Conservation (phyloP, 345 rosid genomes). For the Salix exigua region DNA sequence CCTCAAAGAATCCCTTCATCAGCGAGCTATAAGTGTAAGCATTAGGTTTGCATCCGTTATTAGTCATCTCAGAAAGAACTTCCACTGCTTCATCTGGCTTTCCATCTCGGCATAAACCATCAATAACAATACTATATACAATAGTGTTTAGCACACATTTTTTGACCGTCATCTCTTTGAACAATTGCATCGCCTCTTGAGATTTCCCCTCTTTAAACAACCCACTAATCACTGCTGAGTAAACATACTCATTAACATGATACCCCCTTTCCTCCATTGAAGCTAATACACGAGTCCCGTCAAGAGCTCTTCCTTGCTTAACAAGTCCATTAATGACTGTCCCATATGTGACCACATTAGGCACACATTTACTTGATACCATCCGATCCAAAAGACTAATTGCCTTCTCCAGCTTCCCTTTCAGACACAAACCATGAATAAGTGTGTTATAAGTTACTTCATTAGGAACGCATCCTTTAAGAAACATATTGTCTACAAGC, state of each 20-base stretch:
- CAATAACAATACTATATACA: slow-evolving; percentile 66
- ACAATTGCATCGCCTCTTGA: slow-evolving; percentile 58
- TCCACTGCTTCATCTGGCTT: slow-evolving; percentile 61
- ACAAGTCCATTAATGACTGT: slow-evolving; percentile 79
- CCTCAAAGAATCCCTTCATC: slow-evolving; percentile 73
- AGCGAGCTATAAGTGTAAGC: slow-evolving; percentile 81
- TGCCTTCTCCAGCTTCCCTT: slow-evolving; percentile 81
- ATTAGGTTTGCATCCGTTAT: slow-evolving; percentile 62
- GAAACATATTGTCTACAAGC: slow-evolving; percentile 88
- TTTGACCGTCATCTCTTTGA: slow-evolving; percentile 56
- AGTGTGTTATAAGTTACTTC: slow-evolving; percentile 84
- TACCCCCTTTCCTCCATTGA: slow-evolving; percentile 78
- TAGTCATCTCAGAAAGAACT: slow-evolving; percentile 52
- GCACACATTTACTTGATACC: slow-evolving; percentile 65
- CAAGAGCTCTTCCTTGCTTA: slow-evolving; percentile 59
- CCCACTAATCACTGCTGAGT: slow-evolving; percentile 71
- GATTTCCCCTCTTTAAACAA: slow-evolving; percentile 72
- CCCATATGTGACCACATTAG: slow-evolving; percentile 79
- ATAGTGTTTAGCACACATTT: slow-evolving; percentile 53
- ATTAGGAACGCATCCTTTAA: slow-evolving; percentile 81
- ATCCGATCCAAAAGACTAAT: slow-evolving; percentile 71
- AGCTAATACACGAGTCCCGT: slow-evolving; percentile 46
- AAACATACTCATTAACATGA: slow-evolving; percentile 54
- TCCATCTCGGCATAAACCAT: slow-evolving; percentile 73
- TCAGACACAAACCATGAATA: slow-evolving; percentile 77